Evolutionary conservation across 106 monocot genomes (phyloP).

Genomic region (Acanthochlamys bracteata): DNA sequence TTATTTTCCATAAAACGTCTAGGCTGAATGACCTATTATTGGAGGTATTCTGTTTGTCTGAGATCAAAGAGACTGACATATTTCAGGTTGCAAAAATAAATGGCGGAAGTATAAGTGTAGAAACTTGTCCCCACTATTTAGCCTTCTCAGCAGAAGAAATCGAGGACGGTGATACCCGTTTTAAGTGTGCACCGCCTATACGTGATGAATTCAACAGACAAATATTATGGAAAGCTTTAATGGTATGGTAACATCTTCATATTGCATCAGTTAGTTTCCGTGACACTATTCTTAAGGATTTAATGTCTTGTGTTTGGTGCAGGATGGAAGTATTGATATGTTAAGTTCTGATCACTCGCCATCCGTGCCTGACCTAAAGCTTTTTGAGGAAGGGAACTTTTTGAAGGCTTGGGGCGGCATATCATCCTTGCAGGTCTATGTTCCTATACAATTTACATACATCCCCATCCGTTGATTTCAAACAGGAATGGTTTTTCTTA

Average conservation of each 20-base stretch:
- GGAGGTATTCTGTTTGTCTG: no score
- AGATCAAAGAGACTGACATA: no score
- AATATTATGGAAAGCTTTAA: slow-evolving; percentile 66
- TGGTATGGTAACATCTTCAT: slow-evolving; percentile 30
- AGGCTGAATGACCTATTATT: no score
- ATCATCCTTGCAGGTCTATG: slow-evolving; percentile 86
- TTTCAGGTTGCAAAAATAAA: slow-evolving; percentile 59
- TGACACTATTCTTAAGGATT: no score
- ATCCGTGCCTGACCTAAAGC: slow-evolving; percentile 71
- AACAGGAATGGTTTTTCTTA: no score
- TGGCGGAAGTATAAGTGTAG: slow-evolving; percentile 81
- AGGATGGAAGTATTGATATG: slow-evolving; percentile 87
- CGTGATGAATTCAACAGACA: slow-evolving; percentile 68
- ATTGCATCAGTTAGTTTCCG: neutral
- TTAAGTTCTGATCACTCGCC: slow-evolving; percentile 99
- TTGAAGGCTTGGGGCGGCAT: slow-evolving; percentile 96
- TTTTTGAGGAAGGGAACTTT: slow-evolving; percentile 79
- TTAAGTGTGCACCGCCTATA: slow-evolving; percentile 95
- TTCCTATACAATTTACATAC: no score
- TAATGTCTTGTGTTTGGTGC: slow-evolving; percentile 2
- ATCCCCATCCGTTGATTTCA: no score
- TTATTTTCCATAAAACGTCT: no score
- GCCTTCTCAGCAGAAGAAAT: slow-evolving; percentile 88
- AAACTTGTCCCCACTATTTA: slow-evolving; percentile 96
- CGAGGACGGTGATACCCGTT: slow-evolving; percentile 81